Conservation (phyloP, 108 stramenopile genomes). For the Skeletonema tropicum region DNA sequence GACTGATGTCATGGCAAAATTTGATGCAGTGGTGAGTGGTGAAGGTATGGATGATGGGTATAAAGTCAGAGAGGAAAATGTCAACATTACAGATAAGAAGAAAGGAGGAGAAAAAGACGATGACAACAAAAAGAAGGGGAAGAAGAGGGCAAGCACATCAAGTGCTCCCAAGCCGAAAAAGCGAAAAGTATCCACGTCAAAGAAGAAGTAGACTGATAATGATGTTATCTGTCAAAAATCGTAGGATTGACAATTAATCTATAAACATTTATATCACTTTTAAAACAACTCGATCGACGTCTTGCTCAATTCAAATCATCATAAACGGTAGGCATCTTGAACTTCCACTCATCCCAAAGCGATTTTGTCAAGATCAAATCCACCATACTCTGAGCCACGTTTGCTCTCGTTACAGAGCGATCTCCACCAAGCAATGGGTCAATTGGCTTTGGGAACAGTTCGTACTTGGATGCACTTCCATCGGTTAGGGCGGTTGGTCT, state of each 20-base stretch:
- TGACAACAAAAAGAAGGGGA: conserved; percentile 17
- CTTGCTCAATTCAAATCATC: conserved; percentile 32
- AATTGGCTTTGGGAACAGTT: conserved; percentile 28
- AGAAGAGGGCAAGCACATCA: conserved; percentile 6
- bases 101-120: neutral
- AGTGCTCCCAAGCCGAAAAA: conserved; percentile 8
- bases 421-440: conserved; percentile 23
- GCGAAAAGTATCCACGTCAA: conserved; percentile 8
- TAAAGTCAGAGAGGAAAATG: conserved; percentile 55
- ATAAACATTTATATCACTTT: neutral
- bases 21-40: conserved; percentile 59
- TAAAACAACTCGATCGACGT: neutral
- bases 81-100: conserved; percentile 33
- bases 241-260: neutral
- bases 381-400: conserved; percentile 41
- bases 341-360: conserved; percentile 38
- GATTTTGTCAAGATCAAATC: conserved; percentile 21
- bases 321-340: conserved; percentile 43
- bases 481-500: conserved; percentile 67
- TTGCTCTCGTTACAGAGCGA: conserved; percentile 15
- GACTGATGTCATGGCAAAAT: conserved; percentile 68
- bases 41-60: conserved; percentile 66
- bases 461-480: conserved; percentile 35
- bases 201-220: neutral
- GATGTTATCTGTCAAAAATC: neutral